These are phyloP conservation scores for Vaccinium darrowii DNA, from an alignment of 148 eudicot species.

Conservation along the genomic window DNA sequence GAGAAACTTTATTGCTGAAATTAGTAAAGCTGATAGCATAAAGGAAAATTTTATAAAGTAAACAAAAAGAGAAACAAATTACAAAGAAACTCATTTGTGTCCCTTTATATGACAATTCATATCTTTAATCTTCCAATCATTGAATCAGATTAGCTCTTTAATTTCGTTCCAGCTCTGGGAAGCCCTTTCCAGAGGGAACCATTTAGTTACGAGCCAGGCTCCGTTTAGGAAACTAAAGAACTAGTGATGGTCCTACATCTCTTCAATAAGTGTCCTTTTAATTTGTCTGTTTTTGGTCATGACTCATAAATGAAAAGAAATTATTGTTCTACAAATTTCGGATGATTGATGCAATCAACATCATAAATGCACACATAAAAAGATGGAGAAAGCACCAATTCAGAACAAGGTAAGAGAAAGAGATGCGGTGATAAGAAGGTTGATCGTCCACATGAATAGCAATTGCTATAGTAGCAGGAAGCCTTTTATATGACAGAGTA, in stretches of 20 bases:
- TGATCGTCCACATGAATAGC: background rate
- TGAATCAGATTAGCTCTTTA: background rate
- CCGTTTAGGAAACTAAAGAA: background rate
- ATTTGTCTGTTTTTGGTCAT: background rate
- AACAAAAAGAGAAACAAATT: background rate
- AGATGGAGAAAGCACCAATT: constrained; percentile 12
- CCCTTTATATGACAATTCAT: background rate
- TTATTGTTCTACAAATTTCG: background rate
- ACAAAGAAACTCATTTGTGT: background rate
- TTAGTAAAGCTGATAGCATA: background rate
- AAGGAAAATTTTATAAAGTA: background rate
- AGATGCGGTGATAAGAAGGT: background rate
- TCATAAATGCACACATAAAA: background rate
- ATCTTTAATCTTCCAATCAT: background rate
- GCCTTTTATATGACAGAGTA: background rate
- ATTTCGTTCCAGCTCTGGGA: background rate
- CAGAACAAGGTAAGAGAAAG: background rate
- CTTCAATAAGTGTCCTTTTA: background rate
- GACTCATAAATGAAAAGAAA: background rate
- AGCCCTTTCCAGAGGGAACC: background rate
- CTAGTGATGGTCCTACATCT: background rate
- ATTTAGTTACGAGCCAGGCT: background rate
- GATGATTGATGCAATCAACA: background rate
- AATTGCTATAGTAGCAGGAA: background rate
- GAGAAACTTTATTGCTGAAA: background rate